Base-by-base conservation (phyloP, 179 eudicot genomes). In the Gypsophila paniculata region DNA sequence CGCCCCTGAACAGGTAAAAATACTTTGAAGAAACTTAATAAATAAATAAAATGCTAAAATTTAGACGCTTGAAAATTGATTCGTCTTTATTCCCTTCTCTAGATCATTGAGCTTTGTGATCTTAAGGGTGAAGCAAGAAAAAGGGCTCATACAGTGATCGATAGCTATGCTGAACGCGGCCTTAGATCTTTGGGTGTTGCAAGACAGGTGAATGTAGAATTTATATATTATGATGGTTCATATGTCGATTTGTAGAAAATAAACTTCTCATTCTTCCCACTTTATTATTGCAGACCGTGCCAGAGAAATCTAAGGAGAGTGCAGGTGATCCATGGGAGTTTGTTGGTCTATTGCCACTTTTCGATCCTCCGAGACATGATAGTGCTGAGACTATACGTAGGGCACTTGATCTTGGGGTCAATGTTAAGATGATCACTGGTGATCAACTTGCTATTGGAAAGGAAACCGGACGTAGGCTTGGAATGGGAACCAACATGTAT, bases 401-500 rank as follows among this genome's bases (percentile, higher is more conserved):
- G 51, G 97, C 97, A 42, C 84, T 91, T 38, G 87, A 90, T 39
- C 96, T 91, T 11, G 96, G 97, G 61, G 97, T 91, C 29, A 90
- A 84, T 53, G 97, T 90, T 36, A 91, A 91, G 86, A 91, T 91
- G 97, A 91, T 91, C 69, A 90, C 96, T 0, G 97, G 97, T 72
- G 97, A 91, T 65, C 97, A 91, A 61, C 91, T 91, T 29, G 97
- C 97, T 53, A 91, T 91, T 23, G 97, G 90, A 15, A 91, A 88
- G 60, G 97, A 91, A 77, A 90, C 97, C 0, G 91, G 91, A 0
- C 88, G 97, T 54, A 85, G 97, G 78, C 90, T 91, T 46, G 97
- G 96, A 26, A 91, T 91, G 97, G 97, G 97, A 14, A 91, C 96
- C 63, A 90, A 91, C 79, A 91, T 91, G 97, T 91, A 91, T 51